Evolutionary conservation across 140 eudicot species (phyloP).

Genomic region (Senecio squalidus): DNA sequence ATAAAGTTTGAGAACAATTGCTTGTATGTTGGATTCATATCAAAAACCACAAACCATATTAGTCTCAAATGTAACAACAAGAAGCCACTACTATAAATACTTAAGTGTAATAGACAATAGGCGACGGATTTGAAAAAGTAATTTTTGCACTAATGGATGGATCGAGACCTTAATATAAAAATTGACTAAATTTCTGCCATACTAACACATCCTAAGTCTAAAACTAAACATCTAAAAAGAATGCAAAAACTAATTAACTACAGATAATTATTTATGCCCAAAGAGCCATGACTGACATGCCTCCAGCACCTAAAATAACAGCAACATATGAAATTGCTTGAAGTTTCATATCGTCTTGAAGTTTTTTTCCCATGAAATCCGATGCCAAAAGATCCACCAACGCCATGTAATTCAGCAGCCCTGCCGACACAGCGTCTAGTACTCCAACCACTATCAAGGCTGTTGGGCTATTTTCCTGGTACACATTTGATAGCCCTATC

Average conservation of each 20-base stretch:
- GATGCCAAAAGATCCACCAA: conserved; percentile 70
- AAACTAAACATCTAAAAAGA: neutral
- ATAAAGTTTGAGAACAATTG: no score
- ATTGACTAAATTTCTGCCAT: no score
- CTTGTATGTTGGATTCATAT: no score
- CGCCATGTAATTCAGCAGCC: conserved; percentile 77
- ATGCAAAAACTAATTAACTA: neutral
- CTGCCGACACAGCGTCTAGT: conserved; percentile 53
- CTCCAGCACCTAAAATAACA: conserved; percentile 58
- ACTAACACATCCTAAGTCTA: neutral
- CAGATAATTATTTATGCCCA: conserved; percentile 41
- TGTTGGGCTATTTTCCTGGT: conserved; percentile 53
- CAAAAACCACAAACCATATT: no score
- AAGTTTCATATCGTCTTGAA: conserved; percentile 51
- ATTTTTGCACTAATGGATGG: no score
- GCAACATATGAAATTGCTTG: conserved; percentile 45
- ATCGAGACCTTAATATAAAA: no score
- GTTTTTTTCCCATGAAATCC: conserved; percentile 62
- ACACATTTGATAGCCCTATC: conserved; percentile 42
- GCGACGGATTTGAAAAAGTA: no score
- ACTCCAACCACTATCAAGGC: conserved; percentile 61
- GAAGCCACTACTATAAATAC: no score
- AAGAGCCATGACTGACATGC: conserved; percentile 75
- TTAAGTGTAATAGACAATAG: no score
- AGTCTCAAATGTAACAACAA: no score